Percentiles rank a stretch among this genome's conserved stretches.
Conservation (phyloP, 2,329 filamentous ascomycete species). For the Sporothrix pallida region DNA sequence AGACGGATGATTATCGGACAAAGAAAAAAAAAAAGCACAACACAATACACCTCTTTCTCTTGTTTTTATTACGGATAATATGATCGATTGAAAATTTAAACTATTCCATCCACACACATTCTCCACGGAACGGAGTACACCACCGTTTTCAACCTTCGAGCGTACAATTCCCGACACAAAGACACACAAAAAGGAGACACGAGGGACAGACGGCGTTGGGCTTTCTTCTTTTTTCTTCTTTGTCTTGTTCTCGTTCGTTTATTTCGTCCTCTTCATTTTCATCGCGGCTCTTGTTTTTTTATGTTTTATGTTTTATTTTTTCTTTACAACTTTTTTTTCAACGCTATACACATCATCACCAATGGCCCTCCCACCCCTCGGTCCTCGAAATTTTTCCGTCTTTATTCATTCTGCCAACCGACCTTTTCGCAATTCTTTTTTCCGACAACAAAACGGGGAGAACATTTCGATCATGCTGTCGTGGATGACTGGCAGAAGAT, state of each 20-base stretch:
- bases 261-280: slow-evolving; percentile 5
- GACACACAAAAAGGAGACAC: neutral
- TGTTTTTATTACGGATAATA: slow-evolving; percentile 26
- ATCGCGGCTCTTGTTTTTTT: slow-evolving; percentile 13
- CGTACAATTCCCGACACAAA: neutral
- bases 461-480: slow-evolving; percentile 21
- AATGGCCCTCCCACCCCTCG: slow-evolving; percentile 22
- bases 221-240: neutral
- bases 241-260: neutral
- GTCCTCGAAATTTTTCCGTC: neutral
- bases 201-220: neutral
- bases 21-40: slow-evolving; percentile 25
- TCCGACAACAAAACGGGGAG: slow-evolving; percentile 14
- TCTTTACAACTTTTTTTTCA: slow-evolving; percentile 25
- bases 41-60: slow-evolving; percentile 27
- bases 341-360: slow-evolving; percentile 25
- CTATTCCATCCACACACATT: slow-evolving; percentile 10
- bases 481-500: slow-evolving; percentile 22
- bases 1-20: slow-evolving; percentile 52
- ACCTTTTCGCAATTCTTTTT: slow-evolving; percentile 9
- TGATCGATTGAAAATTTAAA: slow-evolving; percentile 26
- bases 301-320: slow-evolving; percentile 14
- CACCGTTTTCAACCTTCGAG: slow-evolving; percentile 19
- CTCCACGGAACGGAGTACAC: neutral
- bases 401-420: slow-evolving; percentile 8